Conservation (phyloP, 768 basidiomycete species). For the Termitomyces sp. region DNA sequence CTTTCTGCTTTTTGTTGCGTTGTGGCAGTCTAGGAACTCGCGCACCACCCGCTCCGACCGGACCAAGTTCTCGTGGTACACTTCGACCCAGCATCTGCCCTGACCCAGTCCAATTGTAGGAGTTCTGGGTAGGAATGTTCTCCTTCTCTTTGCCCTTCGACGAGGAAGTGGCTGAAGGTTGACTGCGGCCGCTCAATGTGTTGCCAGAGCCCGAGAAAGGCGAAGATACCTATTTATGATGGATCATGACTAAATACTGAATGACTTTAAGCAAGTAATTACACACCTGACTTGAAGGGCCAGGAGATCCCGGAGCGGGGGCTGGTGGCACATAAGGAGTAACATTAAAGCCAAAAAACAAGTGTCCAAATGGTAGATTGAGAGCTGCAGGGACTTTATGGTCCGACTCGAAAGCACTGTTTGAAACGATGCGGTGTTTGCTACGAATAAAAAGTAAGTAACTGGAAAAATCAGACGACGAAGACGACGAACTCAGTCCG, state of each 20-base stretch:
- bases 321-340: constrained; percentile 60
- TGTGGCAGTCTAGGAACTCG: constrained; percentile 42
- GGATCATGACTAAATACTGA: constrained; percentile 2
- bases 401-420: constrained; percentile 68
- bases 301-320: constrained; percentile 27
- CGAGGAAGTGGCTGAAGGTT: constrained; percentile 27
- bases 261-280: neutral
- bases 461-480: constrained; percentile 5
- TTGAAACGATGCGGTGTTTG: constrained; percentile 80
- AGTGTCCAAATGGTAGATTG: constrained; percentile 85
- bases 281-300: constrained; percentile 4
- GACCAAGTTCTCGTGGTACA: constrained; percentile 34
- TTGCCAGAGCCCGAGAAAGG: constrained; percentile 68
- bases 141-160: constrained; percentile 53
- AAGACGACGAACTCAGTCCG: constrained; percentile 74
- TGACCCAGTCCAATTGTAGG: constrained; percentile 39
- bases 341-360: constrained; percentile 95
- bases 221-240: constrained; percentile 30
- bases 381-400: constrained; percentile 85
- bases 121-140: constrained; percentile 31
- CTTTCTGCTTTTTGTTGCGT: constrained; percentile 30
- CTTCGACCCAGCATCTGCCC: constrained; percentile 49
- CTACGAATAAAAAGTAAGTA: constrained; percentile 35
- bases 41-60: constrained; percentile 55
- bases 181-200: constrained; percentile 54